phyloP scores from a whole-genome alignment of 768 basidiomycete species.

The Strobilomyces dryophilus region DNA sequence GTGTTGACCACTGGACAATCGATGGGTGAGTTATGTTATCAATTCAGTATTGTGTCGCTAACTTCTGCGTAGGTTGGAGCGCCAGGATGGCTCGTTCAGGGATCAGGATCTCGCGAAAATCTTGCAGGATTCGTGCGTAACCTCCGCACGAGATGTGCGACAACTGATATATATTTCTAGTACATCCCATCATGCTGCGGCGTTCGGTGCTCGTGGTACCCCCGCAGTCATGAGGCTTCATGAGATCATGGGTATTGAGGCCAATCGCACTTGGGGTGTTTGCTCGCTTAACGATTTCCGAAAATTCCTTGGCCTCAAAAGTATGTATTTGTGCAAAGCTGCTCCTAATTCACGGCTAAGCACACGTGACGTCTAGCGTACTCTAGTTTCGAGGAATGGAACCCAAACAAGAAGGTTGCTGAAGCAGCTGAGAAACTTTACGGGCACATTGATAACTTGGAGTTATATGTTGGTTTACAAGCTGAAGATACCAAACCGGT shows the following conservation, averaged over 20 bases:
- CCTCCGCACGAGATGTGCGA: not conserved
- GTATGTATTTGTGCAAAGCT: conserved; percentile 34
- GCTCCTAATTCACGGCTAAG: not conserved
- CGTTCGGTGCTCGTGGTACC: conserved; percentile 74
- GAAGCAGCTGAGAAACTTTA: conserved; percentile 75
- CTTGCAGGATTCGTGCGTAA: conserved; percentile 62
- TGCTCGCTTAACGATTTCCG: conserved; percentile 85
- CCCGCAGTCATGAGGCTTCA: conserved; percentile 72
- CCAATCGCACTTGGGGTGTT: conserved; percentile 73
- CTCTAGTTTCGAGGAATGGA: conserved; percentile 75
- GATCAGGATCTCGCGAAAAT: conserved; percentile 67
- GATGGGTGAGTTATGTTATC: conserved; percentile 40
- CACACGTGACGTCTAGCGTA: conserved; percentile 43
- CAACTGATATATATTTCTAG: conserved; percentile 31
- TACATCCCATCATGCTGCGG: conserved; percentile 65
- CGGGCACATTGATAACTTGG: conserved; percentile 68
- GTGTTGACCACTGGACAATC: conserved; percentile 63
- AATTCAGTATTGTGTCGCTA: not conserved
- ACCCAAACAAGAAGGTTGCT: conserved; percentile 64
- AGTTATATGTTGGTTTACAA: conserved; percentile 78
- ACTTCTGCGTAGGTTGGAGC: conserved; percentile 44
- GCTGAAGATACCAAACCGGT: conserved; percentile 75
- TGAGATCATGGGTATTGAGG: conserved; percentile 82
- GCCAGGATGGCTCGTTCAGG: conserved; percentile 59
- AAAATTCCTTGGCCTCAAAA: conserved; percentile 74